A percentile compares a stretch with the other conserved stretches of the same genome.
phyloP scores from a whole-genome alignment of 2,329 filamentous ascomycete genomes.

The Fusarium sp. region DNA sequence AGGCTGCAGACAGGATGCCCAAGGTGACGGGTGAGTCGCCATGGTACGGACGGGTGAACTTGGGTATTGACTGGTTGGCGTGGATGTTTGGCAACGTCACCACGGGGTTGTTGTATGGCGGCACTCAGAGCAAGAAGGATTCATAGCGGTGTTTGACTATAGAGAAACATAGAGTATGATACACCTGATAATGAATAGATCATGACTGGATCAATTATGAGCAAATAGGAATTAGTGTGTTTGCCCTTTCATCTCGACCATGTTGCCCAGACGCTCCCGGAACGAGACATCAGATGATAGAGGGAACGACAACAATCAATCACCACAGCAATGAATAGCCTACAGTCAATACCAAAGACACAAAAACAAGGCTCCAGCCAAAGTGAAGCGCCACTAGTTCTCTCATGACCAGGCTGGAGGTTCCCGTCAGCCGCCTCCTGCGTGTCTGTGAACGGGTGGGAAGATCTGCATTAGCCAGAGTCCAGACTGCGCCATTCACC shows the following conservation, averaged over 20 bases:
- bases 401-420: background rate
- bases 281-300: background rate
- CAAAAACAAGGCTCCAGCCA: background rate
- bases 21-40: conserved; percentile 51
- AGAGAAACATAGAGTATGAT: background rate
- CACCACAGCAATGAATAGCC: background rate
- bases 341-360: background rate
- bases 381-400: background rate
- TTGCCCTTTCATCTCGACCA: background rate
- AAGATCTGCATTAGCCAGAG: background rate
- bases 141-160: background rate
- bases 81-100: conserved; percentile 48
- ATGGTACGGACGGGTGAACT: conserved; percentile 52
- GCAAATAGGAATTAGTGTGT: background rate
- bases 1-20: conserved; percentile 52
- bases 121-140: conserved; percentile 42
- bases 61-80: conserved; percentile 48
- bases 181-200: background rate
- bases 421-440: background rate
- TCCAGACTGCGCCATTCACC: background rate
- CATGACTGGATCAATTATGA: background rate
- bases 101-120: conserved; percentile 48
- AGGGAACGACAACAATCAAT: background rate
- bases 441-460: background rate
- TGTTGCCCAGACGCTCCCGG: background rate